These are phyloP conservation scores for Rubia occidens DNA, from an alignment of 305 asterid genomes.

Conservation along the genomic window DNA sequence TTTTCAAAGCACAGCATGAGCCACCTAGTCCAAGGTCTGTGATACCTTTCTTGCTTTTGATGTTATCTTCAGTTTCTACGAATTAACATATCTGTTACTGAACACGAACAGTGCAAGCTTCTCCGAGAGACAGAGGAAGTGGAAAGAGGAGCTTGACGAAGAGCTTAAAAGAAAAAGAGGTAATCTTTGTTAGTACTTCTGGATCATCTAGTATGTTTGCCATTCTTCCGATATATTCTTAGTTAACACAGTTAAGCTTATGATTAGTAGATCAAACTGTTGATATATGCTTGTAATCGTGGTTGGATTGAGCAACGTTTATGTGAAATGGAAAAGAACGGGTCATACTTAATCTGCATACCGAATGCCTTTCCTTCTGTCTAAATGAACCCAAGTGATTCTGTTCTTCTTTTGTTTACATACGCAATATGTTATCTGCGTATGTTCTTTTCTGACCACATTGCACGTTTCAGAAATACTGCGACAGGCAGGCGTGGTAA, in stretches of 20 bases:
- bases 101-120: conserved; percentile 20
- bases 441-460: too few relatives aligned
- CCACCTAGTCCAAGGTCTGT: conserved; percentile 67
- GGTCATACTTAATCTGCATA: too few relatives aligned
- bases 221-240: background rate
- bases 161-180: conserved; percentile 89
- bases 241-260: conserved; percentile 7
- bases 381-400: too few relatives aligned
- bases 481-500: conserved; percentile 4
- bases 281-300: too few relatives aligned
- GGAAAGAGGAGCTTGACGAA: conserved; percentile 95
- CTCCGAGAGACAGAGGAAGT: conserved; percentile 67
- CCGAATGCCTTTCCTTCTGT: too few relatives aligned
- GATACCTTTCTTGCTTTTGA: background rate
- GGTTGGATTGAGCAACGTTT: too few relatives aligned
- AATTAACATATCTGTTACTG: conserved; percentile 14
- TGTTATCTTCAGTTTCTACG: conserved; percentile 1
- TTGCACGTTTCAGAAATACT: background rate
- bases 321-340: too few relatives aligned
- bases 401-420: too few relatives aligned
- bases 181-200: conserved; percentile 24
- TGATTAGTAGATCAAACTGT: conserved; percentile 20
- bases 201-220: background rate
- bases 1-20: conserved; percentile 42
- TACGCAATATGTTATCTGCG: too few relatives aligned